Base-by-base conservation (phyloP, 495 filamentous ascomycete genomes). In the Penicillium lividum region DNA sequence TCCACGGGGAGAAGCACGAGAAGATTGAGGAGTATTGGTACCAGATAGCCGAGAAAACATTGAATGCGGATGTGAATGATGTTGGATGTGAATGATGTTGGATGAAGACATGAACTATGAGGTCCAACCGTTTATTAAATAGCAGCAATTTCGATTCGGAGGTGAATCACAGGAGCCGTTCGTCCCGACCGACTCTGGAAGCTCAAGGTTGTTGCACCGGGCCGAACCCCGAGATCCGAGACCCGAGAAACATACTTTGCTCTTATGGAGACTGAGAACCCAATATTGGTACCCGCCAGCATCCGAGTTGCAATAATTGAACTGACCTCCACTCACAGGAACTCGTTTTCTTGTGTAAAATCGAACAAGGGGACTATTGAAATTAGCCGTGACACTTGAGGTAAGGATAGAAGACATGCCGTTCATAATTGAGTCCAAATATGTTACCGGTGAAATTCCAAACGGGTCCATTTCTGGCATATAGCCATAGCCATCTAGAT, bases 391-490 rank as follows among this genome's bases (percentile, higher is more conserved):
- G 8, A 5, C 5, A 44, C 28, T 7, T 25, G 7, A 0, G 38
- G 5, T 5, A 25, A 9, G 40, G 10, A 7, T 22, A 22, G 22
- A 7, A 22, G 4, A 51, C 66, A 7, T 62, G 70, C 70, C 68
- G 30, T 75, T 75, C 73, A 75, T 75, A 7, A 75, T 73, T 4
- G 68, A 71, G 30, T 75, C 73, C 5, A 75, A 60, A 31, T 72
- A 75, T 4, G 71, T 60, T 11, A 68, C 54, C 5, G 73, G 73
- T 3, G 72, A 74, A 8, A 67, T 62, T 30, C 63, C 61, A 10
- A 65, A 38, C 7, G 58, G 55, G 47, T 67, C 55, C 22, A 57
- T 54, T 11, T 68, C 56, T 40, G 38, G 38, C 15, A 58, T 22
- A 42, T 57, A 57, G 9, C 50, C 25, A 42, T 57, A 57, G 9